Conservation (phyloP, 768 basidiomycete species). For the Podaxis carcinomalis region DNA sequence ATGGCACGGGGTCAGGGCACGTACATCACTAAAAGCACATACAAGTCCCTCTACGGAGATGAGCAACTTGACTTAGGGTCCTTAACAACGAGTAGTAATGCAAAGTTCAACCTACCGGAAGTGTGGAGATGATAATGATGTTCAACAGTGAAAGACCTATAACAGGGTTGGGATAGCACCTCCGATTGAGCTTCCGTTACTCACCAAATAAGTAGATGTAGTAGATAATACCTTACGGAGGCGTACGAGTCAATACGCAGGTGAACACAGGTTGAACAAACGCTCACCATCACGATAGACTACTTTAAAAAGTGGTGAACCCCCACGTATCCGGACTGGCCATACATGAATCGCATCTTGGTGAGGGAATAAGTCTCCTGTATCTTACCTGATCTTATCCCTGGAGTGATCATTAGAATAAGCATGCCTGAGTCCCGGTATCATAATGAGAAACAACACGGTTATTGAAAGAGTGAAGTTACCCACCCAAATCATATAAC, state of each 20-base stretch:
- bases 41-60: not conserved
- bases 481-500: not conserved
- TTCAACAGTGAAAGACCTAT: not conserved
- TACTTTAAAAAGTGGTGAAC: not conserved
- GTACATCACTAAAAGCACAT: not conserved
- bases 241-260: not conserved
- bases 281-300: not conserved
- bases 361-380: not conserved
- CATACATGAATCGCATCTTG: not conserved
- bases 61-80: not conserved
- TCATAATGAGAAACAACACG: not conserved
- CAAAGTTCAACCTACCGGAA: not conserved
- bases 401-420: not conserved
- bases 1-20: not conserved
- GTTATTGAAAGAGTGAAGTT: not conserved
- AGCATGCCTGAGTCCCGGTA: not conserved
- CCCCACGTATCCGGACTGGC: not conserved
- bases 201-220: not conserved
- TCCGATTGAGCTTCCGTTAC: not conserved
- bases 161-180: not conserved
- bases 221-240: not conserved
- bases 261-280: not conserved
- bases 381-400: not conserved
- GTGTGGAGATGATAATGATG: not conserved
- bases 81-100: not conserved